Percentiles rank a stretch among this genome's conserved stretches.
Evolutionary conservation across 1,284 basidiomycete genomes (phyloP).

Genomic region (Hymenochaete sp.): DNA sequence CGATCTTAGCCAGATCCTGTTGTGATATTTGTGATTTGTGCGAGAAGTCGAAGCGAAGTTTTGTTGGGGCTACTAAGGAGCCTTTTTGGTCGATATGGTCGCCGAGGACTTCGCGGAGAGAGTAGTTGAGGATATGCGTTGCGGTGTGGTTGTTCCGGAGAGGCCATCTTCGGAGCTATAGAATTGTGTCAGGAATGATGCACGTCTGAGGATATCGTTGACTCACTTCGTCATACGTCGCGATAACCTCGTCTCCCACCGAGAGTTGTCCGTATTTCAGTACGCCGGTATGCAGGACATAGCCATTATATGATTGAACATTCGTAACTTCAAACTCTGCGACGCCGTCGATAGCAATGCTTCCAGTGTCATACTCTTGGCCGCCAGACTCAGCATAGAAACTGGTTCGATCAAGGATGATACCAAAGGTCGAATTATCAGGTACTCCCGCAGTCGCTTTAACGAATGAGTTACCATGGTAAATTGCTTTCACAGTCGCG

Average conservation of each 20-base stretch:
- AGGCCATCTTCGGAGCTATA: conserved; percentile 84
- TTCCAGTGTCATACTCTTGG: conserved; percentile 95
- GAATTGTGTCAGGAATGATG: conserved; percentile 3
- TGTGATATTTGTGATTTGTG: conserved; percentile 82
- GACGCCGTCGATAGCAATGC: conserved; percentile 85
- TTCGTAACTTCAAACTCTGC: conserved; percentile 92
- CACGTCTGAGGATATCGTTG: not conserved
- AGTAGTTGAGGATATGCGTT: conserved; percentile 96
- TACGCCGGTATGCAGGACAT: conserved; percentile 84
- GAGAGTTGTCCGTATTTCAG: conserved; percentile 70
- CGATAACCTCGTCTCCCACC: conserved; percentile 62
- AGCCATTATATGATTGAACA: conserved; percentile 82
- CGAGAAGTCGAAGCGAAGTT: conserved; percentile 97
- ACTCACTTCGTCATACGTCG: conserved; percentile 67
- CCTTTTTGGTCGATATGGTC: conserved; percentile 98
- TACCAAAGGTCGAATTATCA: conserved; percentile 63
- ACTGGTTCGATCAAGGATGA: conserved; percentile 90
- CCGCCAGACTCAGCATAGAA: conserved; percentile 98
- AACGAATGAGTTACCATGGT: conserved; percentile 74
- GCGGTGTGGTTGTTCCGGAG: conserved; percentile 97
- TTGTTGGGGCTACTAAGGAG: conserved; percentile 90
- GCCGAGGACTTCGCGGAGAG: conserved; percentile 86
- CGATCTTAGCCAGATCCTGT: conserved; percentile 77
- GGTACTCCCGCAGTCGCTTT: conserved; percentile 60
- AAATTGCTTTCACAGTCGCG: conserved; percentile 79